Evolutionary conservation across 1,284 basidiomycete genomes (phyloP).

Genomic region (Apiotrichum gamsii): DNA sequence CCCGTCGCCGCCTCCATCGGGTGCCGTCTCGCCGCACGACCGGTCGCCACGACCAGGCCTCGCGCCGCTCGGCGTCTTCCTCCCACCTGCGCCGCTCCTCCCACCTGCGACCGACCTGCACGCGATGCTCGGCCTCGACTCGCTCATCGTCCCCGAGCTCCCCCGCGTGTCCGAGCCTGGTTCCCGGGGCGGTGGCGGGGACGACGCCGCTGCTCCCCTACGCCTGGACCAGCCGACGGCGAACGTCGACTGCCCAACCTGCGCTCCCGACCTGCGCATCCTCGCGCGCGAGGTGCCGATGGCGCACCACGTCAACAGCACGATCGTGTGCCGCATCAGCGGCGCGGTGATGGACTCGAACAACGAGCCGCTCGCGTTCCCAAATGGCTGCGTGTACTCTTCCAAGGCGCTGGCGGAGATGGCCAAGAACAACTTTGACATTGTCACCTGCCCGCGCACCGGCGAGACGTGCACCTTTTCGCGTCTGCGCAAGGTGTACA

Average conservation of each 20-base stretch:
- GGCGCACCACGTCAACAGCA: conserved; percentile 90
- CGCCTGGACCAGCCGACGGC: conserved; percentile 50
- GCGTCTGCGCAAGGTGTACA: conserved; percentile 76
- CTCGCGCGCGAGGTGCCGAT: conserved; percentile 82
- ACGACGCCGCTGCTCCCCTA: conserved; percentile 5
- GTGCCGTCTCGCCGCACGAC: conserved; percentile 16
- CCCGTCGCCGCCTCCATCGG: background rate
- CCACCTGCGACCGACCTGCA: conserved; percentile 8
- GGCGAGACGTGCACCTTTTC: conserved; percentile 59
- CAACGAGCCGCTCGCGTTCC: conserved; percentile 86
- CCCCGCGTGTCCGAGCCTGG: background rate
- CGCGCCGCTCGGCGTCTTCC: conserved; percentile 18
- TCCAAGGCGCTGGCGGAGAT: conserved; percentile 77
- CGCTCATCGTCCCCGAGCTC: conserved; percentile 1
- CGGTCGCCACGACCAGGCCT: conserved; percentile 26
- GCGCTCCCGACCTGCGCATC: conserved; percentile 65
- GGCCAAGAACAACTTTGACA: conserved; percentile 63
- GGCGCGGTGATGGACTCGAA: conserved; percentile 92
- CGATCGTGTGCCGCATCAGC: conserved; percentile 82
- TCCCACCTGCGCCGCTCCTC: conserved; percentile 4
- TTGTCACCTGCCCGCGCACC: conserved; percentile 75
- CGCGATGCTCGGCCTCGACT: conserved; percentile 7
- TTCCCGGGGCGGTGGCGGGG: background rate
- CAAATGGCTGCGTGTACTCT: conserved; percentile 88
- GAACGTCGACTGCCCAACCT: conserved; percentile 88